Conservation (phyloP, 1,139 yeast genomes). For the Diutina pseudorugosa region DNA sequence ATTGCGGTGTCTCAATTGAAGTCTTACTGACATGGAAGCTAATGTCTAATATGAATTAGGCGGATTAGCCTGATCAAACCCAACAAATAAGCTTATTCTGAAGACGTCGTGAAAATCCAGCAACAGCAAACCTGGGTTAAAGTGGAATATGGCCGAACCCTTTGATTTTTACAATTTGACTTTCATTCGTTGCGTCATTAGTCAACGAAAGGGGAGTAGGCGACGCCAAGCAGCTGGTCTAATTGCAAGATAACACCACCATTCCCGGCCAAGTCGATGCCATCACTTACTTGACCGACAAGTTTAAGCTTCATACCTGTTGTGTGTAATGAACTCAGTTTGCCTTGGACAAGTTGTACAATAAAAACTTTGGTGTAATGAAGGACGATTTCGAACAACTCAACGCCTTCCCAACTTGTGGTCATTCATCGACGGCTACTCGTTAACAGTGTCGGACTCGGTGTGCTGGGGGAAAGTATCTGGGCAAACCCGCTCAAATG, state of each 20-base stretch:
- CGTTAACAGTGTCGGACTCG: constrained; percentile 63
- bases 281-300: constrained; percentile 15
- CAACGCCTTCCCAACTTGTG: constrained; percentile 81
- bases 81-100: no score
- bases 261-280: not conserved
- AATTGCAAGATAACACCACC: not conserved
- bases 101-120: no score
- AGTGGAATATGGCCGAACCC: no score
- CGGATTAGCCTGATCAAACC: no score
- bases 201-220: constrained; percentile 1
- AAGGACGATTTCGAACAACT: constrained; percentile 67
- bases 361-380: constrained; percentile 82
- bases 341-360: constrained; percentile 56
- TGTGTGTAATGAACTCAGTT: constrained; percentile 54
- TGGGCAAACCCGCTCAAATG: constrained; percentile 78
- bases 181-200: no score
- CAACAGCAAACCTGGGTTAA: no score
- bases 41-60: no score
- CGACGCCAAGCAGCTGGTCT: not conserved
- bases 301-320: constrained; percentile 20
- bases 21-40: no score
- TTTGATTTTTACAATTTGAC: no score
- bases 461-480: constrained; percentile 89
- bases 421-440: constrained; percentile 61
- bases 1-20: no score